These are phyloP conservation scores for Cryphonectria naterciae DNA, from an alignment of 2,329 filamentous ascomycete genomes.

Conservation along the genomic window DNA sequence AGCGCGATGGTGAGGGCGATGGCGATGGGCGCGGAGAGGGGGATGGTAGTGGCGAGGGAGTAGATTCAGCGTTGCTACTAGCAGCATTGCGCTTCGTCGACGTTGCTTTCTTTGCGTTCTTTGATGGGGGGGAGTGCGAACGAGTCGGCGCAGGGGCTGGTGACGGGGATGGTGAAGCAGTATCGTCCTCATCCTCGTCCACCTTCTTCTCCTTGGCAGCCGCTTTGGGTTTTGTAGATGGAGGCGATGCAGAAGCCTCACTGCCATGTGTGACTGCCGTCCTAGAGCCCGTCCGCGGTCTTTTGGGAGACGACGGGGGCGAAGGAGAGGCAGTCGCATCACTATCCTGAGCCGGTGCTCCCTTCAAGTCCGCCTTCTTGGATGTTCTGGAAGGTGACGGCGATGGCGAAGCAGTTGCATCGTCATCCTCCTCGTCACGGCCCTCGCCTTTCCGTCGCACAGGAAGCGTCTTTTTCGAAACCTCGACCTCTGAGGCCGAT, in stretches of 20 bases:
- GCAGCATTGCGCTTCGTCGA: not conserved
- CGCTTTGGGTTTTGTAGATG: slow-evolving; percentile 47
- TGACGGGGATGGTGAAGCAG: slow-evolving; percentile 15
- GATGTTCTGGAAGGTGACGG: slow-evolving; percentile 46
- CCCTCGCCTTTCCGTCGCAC: not conserved
- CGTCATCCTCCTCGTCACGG: not conserved
- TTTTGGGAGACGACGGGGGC: slow-evolving; percentile 46
- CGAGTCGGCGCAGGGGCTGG: not conserved
- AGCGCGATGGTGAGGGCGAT: slow-evolving; percentile 15
- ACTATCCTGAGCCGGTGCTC: not conserved
- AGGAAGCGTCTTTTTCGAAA: not conserved
- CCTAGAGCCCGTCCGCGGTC: slow-evolving; percentile 17
- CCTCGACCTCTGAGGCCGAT: slow-evolving; percentile 13
- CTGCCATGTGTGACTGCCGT: not conserved
- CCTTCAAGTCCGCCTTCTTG: not conserved
- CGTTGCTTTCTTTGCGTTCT: not conserved
- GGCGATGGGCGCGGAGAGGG: slow-evolving; percentile 20
- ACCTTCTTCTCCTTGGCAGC: not conserved
- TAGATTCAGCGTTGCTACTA: not conserved
- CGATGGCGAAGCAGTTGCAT: slow-evolving; percentile 2
- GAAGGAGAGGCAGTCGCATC: slow-evolving; percentile 7
- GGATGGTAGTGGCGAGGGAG: slow-evolving; percentile 11
- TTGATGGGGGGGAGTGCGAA: not conserved
- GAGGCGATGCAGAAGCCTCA: not conserved
- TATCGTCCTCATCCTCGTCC: not conserved